Evolutionary conservation across 2,329 filamentous ascomycete genomes (phyloP), one percentile per base, ranked within the genome.

Genomic region (Pseudocercospora cruenta): DNA sequence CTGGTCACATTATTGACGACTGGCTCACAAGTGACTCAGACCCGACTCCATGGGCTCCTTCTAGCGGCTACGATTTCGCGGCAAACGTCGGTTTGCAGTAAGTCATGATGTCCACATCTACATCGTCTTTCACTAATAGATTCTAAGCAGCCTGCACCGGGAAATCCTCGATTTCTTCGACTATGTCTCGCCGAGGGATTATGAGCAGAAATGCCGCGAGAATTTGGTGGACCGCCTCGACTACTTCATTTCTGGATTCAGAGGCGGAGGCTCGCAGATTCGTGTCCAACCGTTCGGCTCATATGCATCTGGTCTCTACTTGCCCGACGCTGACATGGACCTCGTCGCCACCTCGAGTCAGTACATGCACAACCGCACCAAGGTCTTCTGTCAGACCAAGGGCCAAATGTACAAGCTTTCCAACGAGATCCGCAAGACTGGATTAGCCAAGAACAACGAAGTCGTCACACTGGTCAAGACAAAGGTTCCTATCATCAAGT

Each of bases 401-500:
- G 84, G 82, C 57, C 80, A 81, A 19, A 81, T 96, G 4, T 87
- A 84, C 66, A 84, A 83, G 58, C 89, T 96, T 71, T 82, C 83
- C n/a, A 79, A 78, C 7, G 86, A 89, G 62, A 81, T 97, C 1
- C 78, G 83, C 26, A 77, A 77, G 1, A 80, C 85, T 22, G 80
- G 83, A 2, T 82, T 96, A 19, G 86, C 90, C 1, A 82, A 86
- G 16, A 75, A 82, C 1, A 81, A 84, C 6, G 84, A 87, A 1
- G 83, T 93, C 33, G 86, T 91, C 71, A 84, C 90, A 36, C 92
- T 99, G 70, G 75, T 85, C 1, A 83, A 85, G 70, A 94, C 95
- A 22, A 93, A 91, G 73, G 94, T 99, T 2, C 95, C 95, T 0
- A 87, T 99, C 62, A 87, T 98, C 79, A 99, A 99, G 78, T 98